A percentile compares a stretch with the other conserved stretches of the same genome.
Evolutionary conservation across 768 basidiomycete genomes (phyloP).

Genomic region (Amanita fuliginea): DNA sequence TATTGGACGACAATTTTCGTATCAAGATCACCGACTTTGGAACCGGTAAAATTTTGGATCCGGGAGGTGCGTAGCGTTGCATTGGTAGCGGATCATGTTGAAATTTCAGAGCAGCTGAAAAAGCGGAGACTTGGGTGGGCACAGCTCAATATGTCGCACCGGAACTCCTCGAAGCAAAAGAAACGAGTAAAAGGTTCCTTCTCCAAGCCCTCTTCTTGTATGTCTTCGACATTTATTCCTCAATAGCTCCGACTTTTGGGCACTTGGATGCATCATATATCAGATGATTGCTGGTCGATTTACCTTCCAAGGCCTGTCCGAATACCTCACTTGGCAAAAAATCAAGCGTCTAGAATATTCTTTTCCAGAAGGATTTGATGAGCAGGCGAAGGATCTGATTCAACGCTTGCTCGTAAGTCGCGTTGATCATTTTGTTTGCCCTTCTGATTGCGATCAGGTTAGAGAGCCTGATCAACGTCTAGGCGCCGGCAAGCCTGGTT

Average conservation of each 20-base stretch:
- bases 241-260: conserved; percentile 86
- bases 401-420: conserved; percentile 58
- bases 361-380: conserved; percentile 81
- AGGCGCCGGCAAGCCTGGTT: conserved; percentile 38
- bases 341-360: conserved; percentile 82
- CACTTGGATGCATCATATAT: conserved; percentile 87
- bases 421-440: not conserved
- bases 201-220: conserved; percentile 2
- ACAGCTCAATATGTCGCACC: conserved; percentile 87
- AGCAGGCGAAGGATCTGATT: conserved; percentile 72
- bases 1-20: conserved; percentile 78
- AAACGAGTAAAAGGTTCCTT: conserved; percentile 65
- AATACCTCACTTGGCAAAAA: conserved; percentile 93
- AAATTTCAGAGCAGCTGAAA: conserved; percentile 26
- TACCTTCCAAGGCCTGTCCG: conserved; percentile 84
- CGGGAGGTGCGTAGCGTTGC: conserved; percentile 12
- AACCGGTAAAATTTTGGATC: conserved; percentile 67
- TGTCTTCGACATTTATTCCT: conserved; percentile 5
- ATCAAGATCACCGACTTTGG: conserved; percentile 98
- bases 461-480: conserved; percentile 48
- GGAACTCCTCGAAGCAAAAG: conserved; percentile 64
- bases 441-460: conserved; percentile 24
- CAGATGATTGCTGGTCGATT: conserved; percentile 90
- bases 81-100: conserved; percentile 21
- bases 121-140: conserved; percentile 69